Evolutionary conservation across 2,329 filamentous ascomycete genomes (phyloP).

Genomic region (Aureobasidium sp.): DNA sequence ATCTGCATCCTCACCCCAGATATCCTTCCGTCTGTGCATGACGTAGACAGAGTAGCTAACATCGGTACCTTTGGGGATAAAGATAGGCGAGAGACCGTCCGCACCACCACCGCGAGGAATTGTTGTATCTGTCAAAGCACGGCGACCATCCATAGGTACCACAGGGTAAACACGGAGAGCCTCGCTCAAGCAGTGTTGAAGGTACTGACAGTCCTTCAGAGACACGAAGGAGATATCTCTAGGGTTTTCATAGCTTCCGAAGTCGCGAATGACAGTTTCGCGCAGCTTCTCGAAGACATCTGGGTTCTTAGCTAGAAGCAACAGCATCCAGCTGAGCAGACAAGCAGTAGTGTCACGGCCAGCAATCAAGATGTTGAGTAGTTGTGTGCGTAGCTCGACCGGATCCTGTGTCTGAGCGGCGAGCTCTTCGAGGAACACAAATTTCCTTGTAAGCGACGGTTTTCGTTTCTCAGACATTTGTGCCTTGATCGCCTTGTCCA

Average conservation of each 20-base stretch:
- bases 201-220: slow-evolving; percentile 24
- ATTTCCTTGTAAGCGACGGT: slow-evolving; percentile 26
- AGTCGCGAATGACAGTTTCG: slow-evolving; percentile 19
- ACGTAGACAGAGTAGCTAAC: slow-evolving; percentile 40
- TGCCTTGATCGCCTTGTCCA: slow-evolving; percentile 34
- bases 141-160: slow-evolving; percentile 49
- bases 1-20: slow-evolving; percentile 43
- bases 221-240: slow-evolving; percentile 21
- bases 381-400: slow-evolving; percentile 36
- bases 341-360: slow-evolving; percentile 53
- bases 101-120: slow-evolving; percentile 45
- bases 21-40: slow-evolving; percentile 45
- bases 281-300: slow-evolving; percentile 26
- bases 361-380: slow-evolving; percentile 44
- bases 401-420: slow-evolving; percentile 40
- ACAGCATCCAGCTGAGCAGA: slow-evolving; percentile 36
- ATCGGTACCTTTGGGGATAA: slow-evolving; percentile 41
- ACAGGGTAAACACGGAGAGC: slow-evolving; percentile 48
- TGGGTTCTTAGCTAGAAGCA: slow-evolving; percentile 26
- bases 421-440: slow-evolving; percentile 42
- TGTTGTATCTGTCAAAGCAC: slow-evolving; percentile 42
- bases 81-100: slow-evolving; percentile 43
- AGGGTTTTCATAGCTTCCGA: slow-evolving; percentile 34
- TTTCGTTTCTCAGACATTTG: background rate
- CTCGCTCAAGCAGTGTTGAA: slow-evolving; percentile 58